Base-by-base conservation (phyloP, 2,329 filamentous ascomycete species). In the Epichloe gansuensis region DNA sequence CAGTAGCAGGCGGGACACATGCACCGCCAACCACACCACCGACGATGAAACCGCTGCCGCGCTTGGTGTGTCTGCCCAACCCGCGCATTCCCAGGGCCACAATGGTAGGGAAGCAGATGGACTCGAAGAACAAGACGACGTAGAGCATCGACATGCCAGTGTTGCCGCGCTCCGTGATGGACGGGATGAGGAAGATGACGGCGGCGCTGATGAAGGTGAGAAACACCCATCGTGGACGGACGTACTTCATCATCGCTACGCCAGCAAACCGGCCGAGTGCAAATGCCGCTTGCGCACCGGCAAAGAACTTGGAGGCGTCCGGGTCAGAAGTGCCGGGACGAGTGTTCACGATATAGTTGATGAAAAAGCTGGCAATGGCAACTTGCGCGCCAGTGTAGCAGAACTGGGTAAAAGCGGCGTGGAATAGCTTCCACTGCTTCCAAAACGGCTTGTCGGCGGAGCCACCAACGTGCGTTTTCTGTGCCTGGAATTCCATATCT, bases 71-170 rank as follows among this genome's bases (percentile, higher is more conserved):
- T 17, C 81, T 77, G 5, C 87, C 87, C 1, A 89, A 74, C 2
- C 85, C 85, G 23, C 84, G 77, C 72, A 89, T 87, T 8, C 84
- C 84, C 3, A 90, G 73, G 4, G 85, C 85, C 34, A 91, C 81
- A 60, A 91, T 89, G 17, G 85, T 89, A 0, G 87, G 86, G 72
- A 90, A 91, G 65, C 83, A 85, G 61, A 88, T 85, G 4, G 79
- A 84, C 67, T 88, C 87, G 66, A 90, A 90, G 71, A 90, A 89
- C 25, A 89, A 73, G 6, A 83, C 80, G 9, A 86, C 56, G 65
- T 81, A 86, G 34, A 89, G 75, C 73, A 88, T 81, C 5, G 74
- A 70, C 55, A 81, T 68, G 44, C 75, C 76, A 0, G 64, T 65
- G 56, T 73, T 70, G n/a, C 68, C 72, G 11, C 65, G 58, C 53